A percentile compares a stretch with the other conserved stretches of the same genome.
Evolutionary conservation across 768 basidiomycete genomes (phyloP).

Genomic region (Leccinum longicurvipes): DNA sequence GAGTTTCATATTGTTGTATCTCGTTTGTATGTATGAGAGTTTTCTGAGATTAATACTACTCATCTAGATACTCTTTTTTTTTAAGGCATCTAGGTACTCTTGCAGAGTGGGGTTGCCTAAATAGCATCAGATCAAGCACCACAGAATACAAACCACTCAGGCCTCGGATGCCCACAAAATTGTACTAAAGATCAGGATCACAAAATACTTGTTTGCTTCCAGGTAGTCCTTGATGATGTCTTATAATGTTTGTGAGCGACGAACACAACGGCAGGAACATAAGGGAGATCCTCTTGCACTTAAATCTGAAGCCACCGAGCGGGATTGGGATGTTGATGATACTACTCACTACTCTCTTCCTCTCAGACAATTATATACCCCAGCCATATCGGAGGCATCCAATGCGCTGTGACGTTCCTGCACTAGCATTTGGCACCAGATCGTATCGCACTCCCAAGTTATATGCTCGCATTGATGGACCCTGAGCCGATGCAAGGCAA

Average conservation of each 20-base stretch:
- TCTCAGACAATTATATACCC: slow-evolving; percentile 46
- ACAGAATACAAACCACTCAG: not conserved
- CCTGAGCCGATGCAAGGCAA: slow-evolving; percentile 79
- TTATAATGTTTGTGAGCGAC: slow-evolving; percentile 59
- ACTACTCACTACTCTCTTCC: slow-evolving; percentile 33
- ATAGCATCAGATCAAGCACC: not conserved
- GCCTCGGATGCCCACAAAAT: slow-evolving; percentile 97
- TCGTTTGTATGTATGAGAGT: slow-evolving; percentile 57
- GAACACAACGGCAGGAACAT: slow-evolving; percentile 58
- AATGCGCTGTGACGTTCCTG: slow-evolving; percentile 62
- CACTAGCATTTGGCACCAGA: slow-evolving; percentile 95
- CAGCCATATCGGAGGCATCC: slow-evolving; percentile 32
- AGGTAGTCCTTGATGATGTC: slow-evolving; percentile 49
- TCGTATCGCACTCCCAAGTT: slow-evolving; percentile 96
- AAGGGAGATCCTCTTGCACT: slow-evolving; percentile 57
- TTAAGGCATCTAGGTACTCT: slow-evolving; percentile 85
- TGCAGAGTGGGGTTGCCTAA: slow-evolving; percentile 94
- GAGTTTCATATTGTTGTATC: no score
- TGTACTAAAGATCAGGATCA: slow-evolving; percentile 85
- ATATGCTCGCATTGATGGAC: slow-evolving; percentile 89
- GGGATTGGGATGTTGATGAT: slow-evolving; percentile 54
- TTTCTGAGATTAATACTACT: no score
- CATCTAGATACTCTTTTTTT: no score
- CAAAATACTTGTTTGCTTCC: slow-evolving; percentile 87
- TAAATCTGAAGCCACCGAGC: slow-evolving; percentile 63